Base-by-base conservation (phyloP, 331 rosid species). In the Rosa hybrid region DNA sequence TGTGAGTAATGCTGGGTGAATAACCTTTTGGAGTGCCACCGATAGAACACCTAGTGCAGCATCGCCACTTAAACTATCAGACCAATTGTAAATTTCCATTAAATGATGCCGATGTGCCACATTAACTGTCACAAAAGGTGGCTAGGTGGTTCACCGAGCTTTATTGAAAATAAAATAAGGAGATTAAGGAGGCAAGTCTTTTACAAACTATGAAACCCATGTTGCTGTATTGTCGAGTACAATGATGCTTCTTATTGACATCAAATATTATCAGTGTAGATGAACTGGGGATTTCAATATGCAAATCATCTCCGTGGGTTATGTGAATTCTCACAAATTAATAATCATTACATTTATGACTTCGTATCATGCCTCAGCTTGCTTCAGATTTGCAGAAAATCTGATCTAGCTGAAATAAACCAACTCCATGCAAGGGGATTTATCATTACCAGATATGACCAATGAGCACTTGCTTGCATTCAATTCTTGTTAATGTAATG, bases 371-470 rank as follows among this genome's bases (percentile, higher is more conserved):
- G 56, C 65, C 78, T 77, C 27, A 23, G 44, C 41, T 62, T 8
- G 46, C 46, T 23, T 79, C 27, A 49, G 23, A 42, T 50, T 65
- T 44, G 8, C 67, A 34, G 21, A 48, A 80, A 70, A 7, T 50
- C 44, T 51, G 7, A 27, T 39, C 63, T 80, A 77, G 72, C 76
- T 25, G 20, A 46, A 70, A 41, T 75, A 50, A 77, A 51, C 50
- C 4, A 64, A 50, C 30, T 59, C 6, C 4, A 8, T 69, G 5
- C 45, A 48, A 5, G 46, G 42, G 21, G 60, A 9, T 64, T 48
- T 1, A 21, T 25, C 42, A 67, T 54, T 12, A 48, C 34, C 68
- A 65, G 51, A 51, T 34, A 17, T 67, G 51, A 75, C 34, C 8
- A 34, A 23, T 23, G 21, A 48, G 9, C 20, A 30, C 13, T 44